Conservation (phyloP, 805 yeast species). For the Spathaspora arborariae region DNA sequence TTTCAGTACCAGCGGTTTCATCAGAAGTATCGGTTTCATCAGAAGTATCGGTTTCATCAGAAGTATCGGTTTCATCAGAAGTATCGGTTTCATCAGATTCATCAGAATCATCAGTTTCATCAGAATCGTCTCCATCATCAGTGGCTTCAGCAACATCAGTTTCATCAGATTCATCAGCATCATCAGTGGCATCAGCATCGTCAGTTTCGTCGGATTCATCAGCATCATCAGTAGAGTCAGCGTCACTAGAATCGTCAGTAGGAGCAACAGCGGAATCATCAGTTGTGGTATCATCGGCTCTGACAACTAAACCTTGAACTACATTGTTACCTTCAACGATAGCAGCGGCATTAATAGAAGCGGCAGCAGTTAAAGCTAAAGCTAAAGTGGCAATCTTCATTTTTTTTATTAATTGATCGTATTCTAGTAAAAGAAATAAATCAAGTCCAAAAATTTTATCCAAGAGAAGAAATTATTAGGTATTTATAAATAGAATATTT, state of each 20-base stretch:
- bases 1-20: background rate
- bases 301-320: constrained; percentile 4
- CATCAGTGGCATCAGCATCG: constrained; percentile 5
- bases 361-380: constrained; percentile 11
- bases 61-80: background rate
- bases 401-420: constrained; percentile 9
- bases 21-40: constrained; percentile 4
- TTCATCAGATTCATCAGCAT: constrained; percentile 1
- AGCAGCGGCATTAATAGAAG: constrained; percentile 8
- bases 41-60: constrained; percentile 3
- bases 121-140: constrained; percentile 4
- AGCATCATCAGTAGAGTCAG: constrained; percentile 5
- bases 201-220: constrained; percentile 4
- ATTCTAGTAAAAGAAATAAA: constrained; percentile 6
- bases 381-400: constrained; percentile 13
- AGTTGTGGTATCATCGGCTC: constrained; percentile 6
- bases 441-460: constrained; percentile 12
- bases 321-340: background rate
- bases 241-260: constrained; percentile 4
- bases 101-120: constrained; percentile 1
- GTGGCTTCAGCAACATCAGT: constrained; percentile 2
- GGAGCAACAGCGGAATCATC: constrained; percentile 4
- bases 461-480: background rate
- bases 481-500: background rate
- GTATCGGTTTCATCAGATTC: background rate